These are phyloP conservation scores for Hydrangea macrophylla DNA, from an alignment of 148 eudicot genomes.

Conservation along the genomic window DNA sequence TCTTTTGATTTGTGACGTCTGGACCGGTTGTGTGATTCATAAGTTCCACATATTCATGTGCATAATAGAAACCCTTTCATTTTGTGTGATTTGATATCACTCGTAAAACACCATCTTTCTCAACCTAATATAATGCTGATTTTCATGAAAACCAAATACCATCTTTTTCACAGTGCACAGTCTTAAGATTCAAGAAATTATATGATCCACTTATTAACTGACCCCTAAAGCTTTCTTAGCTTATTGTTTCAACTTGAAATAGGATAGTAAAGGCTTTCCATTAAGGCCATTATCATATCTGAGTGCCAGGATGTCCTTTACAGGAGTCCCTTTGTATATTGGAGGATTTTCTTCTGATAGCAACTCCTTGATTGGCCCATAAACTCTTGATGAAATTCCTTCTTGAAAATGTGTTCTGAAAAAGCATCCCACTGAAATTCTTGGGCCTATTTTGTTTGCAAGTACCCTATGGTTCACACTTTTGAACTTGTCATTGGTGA, in stretches of 20 bases:
- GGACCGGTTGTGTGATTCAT: too few relatives aligned
- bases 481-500: conserved; percentile 13
- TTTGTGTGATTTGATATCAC: too few relatives aligned
- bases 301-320: not conserved
- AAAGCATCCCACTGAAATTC: conserved; percentile 17
- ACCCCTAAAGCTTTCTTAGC: not conserved
- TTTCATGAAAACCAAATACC: too few relatives aligned
- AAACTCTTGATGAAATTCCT: not conserved
- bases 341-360: conserved; percentile 34
- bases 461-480: conserved; percentile 14
- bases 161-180: too few relatives aligned
- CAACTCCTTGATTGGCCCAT: conserved; percentile 35
- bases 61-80: too few relatives aligned
- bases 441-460: conserved; percentile 4
- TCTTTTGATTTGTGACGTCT: too few relatives aligned
- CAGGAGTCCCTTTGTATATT: conserved; percentile 1
- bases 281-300: not conserved
- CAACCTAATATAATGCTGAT: too few relatives aligned
- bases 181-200: too few relatives aligned
- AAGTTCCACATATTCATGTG: too few relatives aligned
- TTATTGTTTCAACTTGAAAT: not conserved
- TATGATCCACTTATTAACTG: not conserved
- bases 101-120: too few relatives aligned
- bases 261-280: not conserved
- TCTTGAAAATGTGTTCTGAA: not conserved